Evolutionary conservation across 352 stramenopile species (phyloP).

Genomic region (Aphanomyces cochlioides): DNA sequence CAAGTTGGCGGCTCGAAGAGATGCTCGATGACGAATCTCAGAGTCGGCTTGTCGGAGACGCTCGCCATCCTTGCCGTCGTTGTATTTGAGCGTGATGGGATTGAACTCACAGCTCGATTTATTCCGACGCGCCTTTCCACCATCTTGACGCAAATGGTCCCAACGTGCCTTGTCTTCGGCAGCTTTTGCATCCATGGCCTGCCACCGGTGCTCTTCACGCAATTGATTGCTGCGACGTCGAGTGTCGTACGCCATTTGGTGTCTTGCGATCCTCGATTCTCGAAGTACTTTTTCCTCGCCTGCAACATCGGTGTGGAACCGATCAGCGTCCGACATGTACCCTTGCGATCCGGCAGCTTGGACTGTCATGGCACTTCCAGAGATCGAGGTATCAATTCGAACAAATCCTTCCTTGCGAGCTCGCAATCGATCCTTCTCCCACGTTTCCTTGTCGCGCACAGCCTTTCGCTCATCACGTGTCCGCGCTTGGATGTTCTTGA

Average conservation of each 20-base stretch:
- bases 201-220: constrained; percentile 81
- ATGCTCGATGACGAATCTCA: constrained; percentile 66
- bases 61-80: constrained; percentile 76
- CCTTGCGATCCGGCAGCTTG: constrained; percentile 58
- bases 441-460: constrained; percentile 69
- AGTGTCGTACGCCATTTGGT: constrained; percentile 59
- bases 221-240: constrained; percentile 57
- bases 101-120: constrained; percentile 85
- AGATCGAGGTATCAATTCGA: constrained; percentile 61
- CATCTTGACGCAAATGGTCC: constrained; percentile 51
- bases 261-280: constrained; percentile 48
- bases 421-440: constrained; percentile 66
- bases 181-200: constrained; percentile 63
- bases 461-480: constrained; percentile 64
- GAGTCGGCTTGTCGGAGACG: constrained; percentile 62
- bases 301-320: constrained; percentile 87
- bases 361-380: constrained; percentile 65
- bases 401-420: constrained; percentile 65
- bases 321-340: constrained; percentile 80
- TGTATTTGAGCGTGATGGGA: constrained; percentile 83
- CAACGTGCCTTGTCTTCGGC: constrained; percentile 68
- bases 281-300: constrained; percentile 70
- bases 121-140: constrained; percentile 84
- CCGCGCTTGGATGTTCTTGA: constrained; percentile 78
- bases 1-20: constrained; percentile 74